Conservation (phyloP, 225 moss, liverwort and hornwort genomes). For the Thuidium tamariscinum region DNA sequence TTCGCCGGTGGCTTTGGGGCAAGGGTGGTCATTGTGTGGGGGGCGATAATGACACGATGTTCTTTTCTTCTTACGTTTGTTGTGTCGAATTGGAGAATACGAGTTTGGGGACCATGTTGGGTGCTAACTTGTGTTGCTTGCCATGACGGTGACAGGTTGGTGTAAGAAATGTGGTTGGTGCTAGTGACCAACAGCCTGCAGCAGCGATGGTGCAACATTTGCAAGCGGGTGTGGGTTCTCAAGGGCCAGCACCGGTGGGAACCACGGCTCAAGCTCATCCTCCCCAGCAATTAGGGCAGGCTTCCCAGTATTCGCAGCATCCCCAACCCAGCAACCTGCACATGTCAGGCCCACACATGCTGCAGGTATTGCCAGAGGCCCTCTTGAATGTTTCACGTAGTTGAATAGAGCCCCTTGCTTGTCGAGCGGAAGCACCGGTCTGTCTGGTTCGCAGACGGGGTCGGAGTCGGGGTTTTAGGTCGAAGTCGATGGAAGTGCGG, state of each 20-base stretch:
- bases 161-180: conserved; percentile 12
- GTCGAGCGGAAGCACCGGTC: neutral
- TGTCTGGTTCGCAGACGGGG: neutral
- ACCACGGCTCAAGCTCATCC: conserved; percentile 16
- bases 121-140: neutral
- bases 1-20: neutral
- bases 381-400: neutral
- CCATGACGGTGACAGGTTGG: conserved; percentile 1
- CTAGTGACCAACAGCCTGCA: conserved; percentile 18
- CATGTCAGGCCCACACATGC: conserved; percentile 20
- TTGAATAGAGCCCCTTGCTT: neutral
- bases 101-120: neutral
- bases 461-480: neutral
- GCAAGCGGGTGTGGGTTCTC: conserved; percentile 26
- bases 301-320: conserved; percentile 37
- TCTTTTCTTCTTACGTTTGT: neutral
- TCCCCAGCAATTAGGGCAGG: conserved; percentile 40
- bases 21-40: neutral
- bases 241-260: conserved; percentile 18
- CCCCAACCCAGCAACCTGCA: conserved; percentile 36
- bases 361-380: conserved; percentile 14
- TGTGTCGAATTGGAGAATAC: neutral
- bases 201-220: conserved; percentile 17
- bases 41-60: neutral
- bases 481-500: neutral